Evolutionary conservation across 2,329 filamentous ascomycete genomes (phyloP).

Genomic region (Ilyonectria destructans): DNA sequence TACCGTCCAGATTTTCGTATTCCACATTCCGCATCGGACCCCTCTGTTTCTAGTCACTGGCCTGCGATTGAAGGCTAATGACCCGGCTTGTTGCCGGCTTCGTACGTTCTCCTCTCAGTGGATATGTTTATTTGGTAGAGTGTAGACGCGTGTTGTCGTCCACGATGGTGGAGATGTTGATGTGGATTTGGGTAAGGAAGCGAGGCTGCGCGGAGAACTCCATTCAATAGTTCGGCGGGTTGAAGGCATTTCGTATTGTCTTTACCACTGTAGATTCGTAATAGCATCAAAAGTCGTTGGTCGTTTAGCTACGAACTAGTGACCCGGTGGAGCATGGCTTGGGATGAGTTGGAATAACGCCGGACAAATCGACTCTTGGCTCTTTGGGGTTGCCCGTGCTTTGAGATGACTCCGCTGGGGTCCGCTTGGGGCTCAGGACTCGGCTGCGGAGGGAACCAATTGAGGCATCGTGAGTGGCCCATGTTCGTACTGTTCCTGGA

Average conservation of each 20-base stretch:
- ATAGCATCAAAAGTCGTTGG: slow-evolving; percentile 1
- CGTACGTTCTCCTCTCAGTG: not conserved
- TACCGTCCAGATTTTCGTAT: not conserved
- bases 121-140: not conserved
- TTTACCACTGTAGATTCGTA: not conserved
- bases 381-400: slow-evolving; percentile 18
- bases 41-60: not conserved
- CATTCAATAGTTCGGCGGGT: not conserved
- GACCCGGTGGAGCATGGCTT: slow-evolving; percentile 6
- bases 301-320: slow-evolving; percentile 10
- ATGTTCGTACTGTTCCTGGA: slow-evolving; percentile 12
- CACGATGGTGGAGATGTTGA: not conserved
- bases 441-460: slow-evolving; percentile 18
- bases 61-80: not conserved
- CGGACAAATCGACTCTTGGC: slow-evolving; percentile 24
- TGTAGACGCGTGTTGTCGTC: not conserved
- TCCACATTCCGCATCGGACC: not conserved
- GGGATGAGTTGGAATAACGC: slow-evolving; percentile 13
- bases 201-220: not conserved
- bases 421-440: slow-evolving; percentile 15
- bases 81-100: not conserved
- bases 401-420: slow-evolving; percentile 16
- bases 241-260: not conserved
- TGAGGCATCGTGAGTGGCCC: slow-evolving; percentile 16
- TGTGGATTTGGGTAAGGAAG: not conserved